phyloP scores from a whole-genome alignment of 2,329 filamentous ascomycete species.

The Zymoseptoria brevis region DNA sequence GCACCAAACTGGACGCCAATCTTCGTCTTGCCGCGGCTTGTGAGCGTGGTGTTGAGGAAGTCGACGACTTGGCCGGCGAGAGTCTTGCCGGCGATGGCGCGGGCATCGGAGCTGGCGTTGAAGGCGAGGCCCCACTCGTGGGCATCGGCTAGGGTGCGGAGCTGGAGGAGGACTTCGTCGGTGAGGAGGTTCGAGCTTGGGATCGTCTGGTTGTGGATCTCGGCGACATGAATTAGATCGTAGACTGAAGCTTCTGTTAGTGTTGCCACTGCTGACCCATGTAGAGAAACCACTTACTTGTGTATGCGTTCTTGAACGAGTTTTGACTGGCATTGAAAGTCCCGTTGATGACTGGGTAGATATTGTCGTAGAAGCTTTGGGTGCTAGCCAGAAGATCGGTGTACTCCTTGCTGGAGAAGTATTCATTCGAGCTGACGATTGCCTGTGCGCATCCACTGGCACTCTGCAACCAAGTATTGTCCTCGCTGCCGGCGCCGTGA shows the following conservation, averaged over 20 bases:
- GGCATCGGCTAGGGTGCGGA: conserved; percentile 64
- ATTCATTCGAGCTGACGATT: conserved; percentile 50
- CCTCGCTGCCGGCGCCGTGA: conserved; percentile 53
- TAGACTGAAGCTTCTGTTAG: conserved; percentile 36
- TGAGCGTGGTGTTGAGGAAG: conserved; percentile 39
- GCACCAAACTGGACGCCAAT: conserved; percentile 52
- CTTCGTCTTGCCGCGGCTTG: conserved; percentile 32
- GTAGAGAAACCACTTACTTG: conserved; percentile 44
- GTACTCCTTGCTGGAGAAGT: conserved; percentile 48
- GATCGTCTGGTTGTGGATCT: conserved; percentile 57
- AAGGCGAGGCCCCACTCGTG: conserved; percentile 80
- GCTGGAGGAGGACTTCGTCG: conserved; percentile 49
- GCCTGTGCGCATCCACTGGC: conserved; percentile 49
- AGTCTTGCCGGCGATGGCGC: conserved; percentile 42
- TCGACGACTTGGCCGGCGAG: conserved; percentile 40
- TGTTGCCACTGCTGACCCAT: neutral
- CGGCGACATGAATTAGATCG: conserved; percentile 55
- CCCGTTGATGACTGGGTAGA: conserved; percentile 45
- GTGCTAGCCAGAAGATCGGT: conserved; percentile 41
- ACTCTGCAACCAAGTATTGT: conserved; percentile 52
- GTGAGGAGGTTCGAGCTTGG: conserved; percentile 52
- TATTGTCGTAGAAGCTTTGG: conserved; percentile 44
- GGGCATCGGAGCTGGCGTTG: conserved; percentile 50
- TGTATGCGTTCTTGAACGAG: conserved; percentile 56
- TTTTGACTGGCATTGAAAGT: conserved; percentile 44